A percentile compares a stretch with the other conserved stretches of the same genome.
These are phyloP conservation scores for Naganishia friedmannii DNA, from an alignment of 768 basidiomycete genomes.

Conservation along the genomic window DNA sequence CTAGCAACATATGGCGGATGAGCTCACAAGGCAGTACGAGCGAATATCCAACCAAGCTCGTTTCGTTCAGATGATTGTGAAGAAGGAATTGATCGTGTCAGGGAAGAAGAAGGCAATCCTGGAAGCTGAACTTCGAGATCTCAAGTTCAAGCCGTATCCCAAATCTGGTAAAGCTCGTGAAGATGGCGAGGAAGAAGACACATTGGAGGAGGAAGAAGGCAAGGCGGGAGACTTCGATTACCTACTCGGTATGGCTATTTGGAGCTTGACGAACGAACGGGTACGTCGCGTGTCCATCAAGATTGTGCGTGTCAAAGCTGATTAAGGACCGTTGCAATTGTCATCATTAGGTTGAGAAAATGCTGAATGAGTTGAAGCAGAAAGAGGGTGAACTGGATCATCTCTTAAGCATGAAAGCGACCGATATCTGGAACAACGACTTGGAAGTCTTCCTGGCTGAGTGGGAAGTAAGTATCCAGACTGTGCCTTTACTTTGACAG, in stretches of 20 bases:
- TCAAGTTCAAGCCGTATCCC: constrained; percentile 87
- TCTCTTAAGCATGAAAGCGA: constrained; percentile 73
- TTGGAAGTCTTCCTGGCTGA: constrained; percentile 75
- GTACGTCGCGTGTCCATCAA: constrained; percentile 53
- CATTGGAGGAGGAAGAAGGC: constrained; percentile 57
- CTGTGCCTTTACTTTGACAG: background rate
- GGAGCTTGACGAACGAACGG: constrained; percentile 90
- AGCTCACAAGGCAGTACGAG: constrained; percentile 76
- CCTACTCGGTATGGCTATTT: constrained; percentile 89
- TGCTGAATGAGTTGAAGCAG: constrained; percentile 71
- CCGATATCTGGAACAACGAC: constrained; percentile 84
- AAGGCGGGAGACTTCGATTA: constrained; percentile 78
- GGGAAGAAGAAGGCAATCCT: constrained; percentile 87
- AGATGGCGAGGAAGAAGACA: constrained; percentile 64
- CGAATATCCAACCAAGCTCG: constrained; percentile 89
- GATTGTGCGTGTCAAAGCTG: background rate
- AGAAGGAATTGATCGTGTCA: constrained; percentile 72
- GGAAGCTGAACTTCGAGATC: constrained; percentile 73
- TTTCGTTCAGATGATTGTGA: constrained; percentile 93
- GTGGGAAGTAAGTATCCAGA: constrained; percentile 68
- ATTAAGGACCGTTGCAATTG: background rate
- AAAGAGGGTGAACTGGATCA: constrained; percentile 77
- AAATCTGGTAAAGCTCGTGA: constrained; percentile 69
- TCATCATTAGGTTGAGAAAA: constrained; percentile 68
- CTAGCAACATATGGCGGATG: constrained; percentile 78